Evolutionary conservation across 1,139 yeast genomes (phyloP), one percentile per base, ranked within the genome.

Genomic region (Candida neerlandica): DNA sequence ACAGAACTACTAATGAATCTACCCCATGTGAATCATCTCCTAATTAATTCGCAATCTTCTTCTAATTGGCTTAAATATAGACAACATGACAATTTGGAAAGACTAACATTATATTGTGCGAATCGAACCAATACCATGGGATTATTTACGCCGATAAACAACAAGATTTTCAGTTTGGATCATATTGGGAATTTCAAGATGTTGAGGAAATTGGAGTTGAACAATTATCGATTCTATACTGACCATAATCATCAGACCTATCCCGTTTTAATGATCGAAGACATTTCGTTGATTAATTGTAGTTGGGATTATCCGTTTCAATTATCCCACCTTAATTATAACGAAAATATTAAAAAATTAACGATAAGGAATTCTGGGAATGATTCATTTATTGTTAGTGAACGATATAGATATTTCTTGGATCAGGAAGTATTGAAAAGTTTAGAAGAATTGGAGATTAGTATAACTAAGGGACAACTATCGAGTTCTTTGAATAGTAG

Each of bases 301-400:
- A 66, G 74, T 1, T 76, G 80, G 80, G 77, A 71, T 46, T 75
- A 71, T 45, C 80, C 80, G 1, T 76, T 75, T 51, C 57, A 65
- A 9, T 54, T 73, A 11, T 54, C 65, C 3, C 67, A 65, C 44
- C 75, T 76, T 57, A 73, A 73, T 49, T 52, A 57, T 43, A 59
- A 65, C 42, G 51, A 61, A 4, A 57, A 73, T 29, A 51, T 56
- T 4, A 52, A 43, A 4, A 41, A 15, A 12, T 58, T 75, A 18
- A 51, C 54, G n/a, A 51, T 75, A n/a, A 54, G 53, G 5, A 73
- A 70, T 53, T 57, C 65, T 3, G 53, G 58, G 27, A 58, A 61
- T 37, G 64, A 70, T 51, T 58, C 76, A 7, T 75, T 75, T 51
- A 58, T 70, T 10, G 59, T 70, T 1, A 71, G 72, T 50, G 80